Base-by-base conservation (phyloP, 805 yeast species). In the Pichia insulana region DNA sequence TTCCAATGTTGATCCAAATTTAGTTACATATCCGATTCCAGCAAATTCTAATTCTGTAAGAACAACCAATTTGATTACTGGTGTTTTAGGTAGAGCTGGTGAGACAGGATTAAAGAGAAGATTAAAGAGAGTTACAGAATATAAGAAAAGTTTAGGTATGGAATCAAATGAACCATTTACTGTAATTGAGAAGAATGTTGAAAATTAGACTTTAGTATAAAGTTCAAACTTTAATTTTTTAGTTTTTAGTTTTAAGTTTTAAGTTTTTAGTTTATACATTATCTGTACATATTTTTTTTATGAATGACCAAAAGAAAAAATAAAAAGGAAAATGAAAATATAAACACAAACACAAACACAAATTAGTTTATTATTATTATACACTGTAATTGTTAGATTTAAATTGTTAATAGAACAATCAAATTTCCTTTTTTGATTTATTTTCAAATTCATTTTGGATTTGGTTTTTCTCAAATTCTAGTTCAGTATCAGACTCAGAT, bases 11-110 rank as follows among this genome's bases (percentile, higher is more conserved):
- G 96, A 92, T 58, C 95, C 97, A 8, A 75, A 84, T 13, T 66
- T 83, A 52, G 84, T 90, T 41, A 87, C 96, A 2, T 92, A 92
- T 58, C 95, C 97, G 40, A 84, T 92, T 51, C 97, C 97, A 15
- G 95, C 95, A 49, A 92, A 92, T 59, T 97, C 92, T 61, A 97
- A 89, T 60, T 82, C 95, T 7, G 66, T 78, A 45, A 76, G 98
- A 61, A 75, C 95, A 7, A 78, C 83, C 9, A 81, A 85, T 49
- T 68, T 92, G 50, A 73, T 92, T 52, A 67, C 78, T 42, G 97
- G 97, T 45, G 80, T 89, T 16, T 70, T 92, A 47, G 80, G 92
- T 18, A 80, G 74, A 56, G 89, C 97, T 13, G 97, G 92, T 25
- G 80, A 83, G 59, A 71, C 70, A 39, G 98, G 98, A 33, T 69